Conservation (phyloP, 495 filamentous ascomycete species). For the Rhizodiscina lignyota region DNA sequence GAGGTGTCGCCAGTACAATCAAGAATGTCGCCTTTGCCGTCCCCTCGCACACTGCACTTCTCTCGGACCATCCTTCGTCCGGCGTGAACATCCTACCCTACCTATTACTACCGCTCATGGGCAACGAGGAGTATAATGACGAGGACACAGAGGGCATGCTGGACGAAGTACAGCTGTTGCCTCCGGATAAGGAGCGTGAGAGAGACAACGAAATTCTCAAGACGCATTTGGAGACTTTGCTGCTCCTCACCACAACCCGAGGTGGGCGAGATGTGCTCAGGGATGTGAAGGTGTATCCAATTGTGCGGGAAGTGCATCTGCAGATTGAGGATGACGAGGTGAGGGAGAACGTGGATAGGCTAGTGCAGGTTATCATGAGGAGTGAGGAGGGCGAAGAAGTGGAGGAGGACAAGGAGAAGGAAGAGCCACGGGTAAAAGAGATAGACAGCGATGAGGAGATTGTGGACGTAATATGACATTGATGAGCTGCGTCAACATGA, state of each 20-base stretch:
- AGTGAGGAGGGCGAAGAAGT: constrained; percentile 40
- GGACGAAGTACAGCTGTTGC: constrained; percentile 71
- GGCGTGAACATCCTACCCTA: constrained; percentile 76
- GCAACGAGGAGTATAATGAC: constrained; percentile 38
- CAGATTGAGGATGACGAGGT: constrained; percentile 66
- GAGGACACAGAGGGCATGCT: constrained; percentile 66
- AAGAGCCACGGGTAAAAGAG: too few relatives aligned
- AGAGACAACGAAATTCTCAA: constrained; percentile 53
- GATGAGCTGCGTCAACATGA: too few relatives aligned
- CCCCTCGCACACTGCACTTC: constrained; percentile 47
- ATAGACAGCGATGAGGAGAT: constrained; percentile 29
- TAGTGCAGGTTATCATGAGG: constrained; percentile 85
- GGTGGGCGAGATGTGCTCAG: constrained; percentile 59
- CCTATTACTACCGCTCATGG: constrained; percentile 53
- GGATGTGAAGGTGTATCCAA: constrained; percentile 66
- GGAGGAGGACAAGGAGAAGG: constrained; percentile 11
- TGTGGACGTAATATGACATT: constrained; percentile 25
- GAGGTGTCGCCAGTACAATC: constrained; percentile 80
- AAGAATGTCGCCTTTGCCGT: constrained; percentile 73
- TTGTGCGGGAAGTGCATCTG: constrained; percentile 74
- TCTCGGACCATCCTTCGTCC: constrained; percentile 28
- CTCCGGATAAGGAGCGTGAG: constrained; percentile 75
- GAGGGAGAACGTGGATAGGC: constrained; percentile 66
- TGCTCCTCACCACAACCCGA: constrained; percentile 63
- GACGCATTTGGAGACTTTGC: constrained; percentile 77